These are phyloP conservation scores for Scortechinia acanthostroma DNA, from an alignment of 2,329 filamentous ascomycete species.

Conservation along the genomic window DNA sequence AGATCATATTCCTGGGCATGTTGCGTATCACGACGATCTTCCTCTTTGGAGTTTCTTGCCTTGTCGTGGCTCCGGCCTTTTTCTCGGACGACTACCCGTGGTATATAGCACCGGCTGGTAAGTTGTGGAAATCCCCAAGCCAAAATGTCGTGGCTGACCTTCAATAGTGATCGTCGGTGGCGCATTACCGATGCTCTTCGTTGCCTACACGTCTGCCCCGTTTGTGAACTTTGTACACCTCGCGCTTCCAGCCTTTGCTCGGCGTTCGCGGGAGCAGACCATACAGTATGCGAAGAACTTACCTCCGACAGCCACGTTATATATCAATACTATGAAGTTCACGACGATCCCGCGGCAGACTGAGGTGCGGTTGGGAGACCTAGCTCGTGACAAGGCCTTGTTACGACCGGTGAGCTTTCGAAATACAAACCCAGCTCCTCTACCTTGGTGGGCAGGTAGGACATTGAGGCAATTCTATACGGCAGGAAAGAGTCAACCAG, in stretches of 20 bases:
- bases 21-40: slow-evolving; percentile 37
- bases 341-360: slow-evolving; percentile 29
- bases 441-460: slow-evolving; percentile 24
- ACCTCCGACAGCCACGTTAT: slow-evolving; percentile 29
- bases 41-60: slow-evolving; percentile 30
- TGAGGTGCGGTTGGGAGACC: slow-evolving; percentile 28
- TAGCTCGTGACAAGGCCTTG: slow-evolving; percentile 20
- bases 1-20: slow-evolving; percentile 34
- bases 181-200: slow-evolving; percentile 33
- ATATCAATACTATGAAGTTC: slow-evolving; percentile 32
- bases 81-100: slow-evolving; percentile 28
- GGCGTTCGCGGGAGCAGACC: slow-evolving; percentile 29
- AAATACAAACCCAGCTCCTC: slow-evolving; percentile 20
- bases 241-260: slow-evolving; percentile 33
- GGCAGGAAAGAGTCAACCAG: slow-evolving; percentile 21
- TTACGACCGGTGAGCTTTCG: slow-evolving; percentile 28
- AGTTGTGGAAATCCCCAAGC: too few relatives aligned
- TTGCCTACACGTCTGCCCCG: slow-evolving; percentile 33
- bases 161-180: slow-evolving; percentile 22
- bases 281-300: slow-evolving; percentile 30
- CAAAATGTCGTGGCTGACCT: too few relatives aligned
- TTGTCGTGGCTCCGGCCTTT: slow-evolving; percentile 33
- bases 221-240: slow-evolving; percentile 40
- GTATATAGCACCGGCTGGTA: slow-evolving; percentile 29
- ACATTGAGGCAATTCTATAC: slow-evolving; percentile 27